Evolutionary conservation across 1,139 yeast species (phyloP), one percentile per base, ranked within the genome.

Genomic region (Geotrichum citri-aurantii): DNA sequence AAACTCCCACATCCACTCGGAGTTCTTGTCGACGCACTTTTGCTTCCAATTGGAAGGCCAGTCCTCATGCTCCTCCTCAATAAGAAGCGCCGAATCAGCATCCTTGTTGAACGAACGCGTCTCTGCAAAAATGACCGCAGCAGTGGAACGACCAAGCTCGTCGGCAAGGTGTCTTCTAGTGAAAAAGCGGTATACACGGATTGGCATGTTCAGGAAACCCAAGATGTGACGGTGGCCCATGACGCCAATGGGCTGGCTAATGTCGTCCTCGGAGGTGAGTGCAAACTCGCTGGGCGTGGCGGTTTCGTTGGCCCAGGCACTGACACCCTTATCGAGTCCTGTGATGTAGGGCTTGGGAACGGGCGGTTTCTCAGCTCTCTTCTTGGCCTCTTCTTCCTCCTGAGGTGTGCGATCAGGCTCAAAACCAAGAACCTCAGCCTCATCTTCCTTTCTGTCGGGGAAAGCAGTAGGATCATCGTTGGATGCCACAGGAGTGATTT

Each of bases 1-100:
- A 59, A 91, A 75, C 24, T 87, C 93, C 69, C 85, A 85, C 58
- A 87, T 85, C 99, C 99, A 93, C 71, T 92, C 98, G 62, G 95
- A 86, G 49, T 81, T 76, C 66, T 83, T 85, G 59, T 82, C 86
- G 54, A 74, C 70, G 19, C 96, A 96, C 63, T 78, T 80, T 63
- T 82, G 79, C 50, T 88, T 87, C 96, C 97, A 95, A 62, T 81
- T 80, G 62, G 77, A 76, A 24, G 98, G 97, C 99, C 99, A 95
- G 65, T 90, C 95, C 19, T 74, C 70, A 1, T 47, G 46, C 70
- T 93, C 98, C 71, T 95, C 99, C 49, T 77, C 83, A 46, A 73
- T 72, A 10, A 85, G 87, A 65, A 80, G 72, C 47, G 77, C 75
- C 48, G 81, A 73, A 66, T 89, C 95, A 55, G 70, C 69, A 56